These are phyloP conservation scores for Sporothrix phasma DNA, from an alignment of 2,329 filamentous ascomycete species.

Conservation along the genomic window DNA sequence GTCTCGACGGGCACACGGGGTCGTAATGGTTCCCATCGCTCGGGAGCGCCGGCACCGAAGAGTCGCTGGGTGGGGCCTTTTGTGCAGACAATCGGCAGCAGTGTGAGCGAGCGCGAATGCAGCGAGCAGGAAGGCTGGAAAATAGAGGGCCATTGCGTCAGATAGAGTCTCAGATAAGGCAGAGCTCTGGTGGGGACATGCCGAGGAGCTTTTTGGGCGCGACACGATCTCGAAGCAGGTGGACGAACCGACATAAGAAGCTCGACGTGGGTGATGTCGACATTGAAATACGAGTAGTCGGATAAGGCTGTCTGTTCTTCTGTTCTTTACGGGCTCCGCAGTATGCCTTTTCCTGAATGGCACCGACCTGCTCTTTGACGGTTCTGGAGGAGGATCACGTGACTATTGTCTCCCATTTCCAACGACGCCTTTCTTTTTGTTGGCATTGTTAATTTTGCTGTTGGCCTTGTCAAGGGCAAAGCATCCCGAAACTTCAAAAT, in stretches of 20 bases:
- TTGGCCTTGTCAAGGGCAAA: no score
- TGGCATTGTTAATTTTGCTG: no score
- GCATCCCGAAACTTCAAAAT: no score
- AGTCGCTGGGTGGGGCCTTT: background rate
- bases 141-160: background rate
- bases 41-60: background rate
- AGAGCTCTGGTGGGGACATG: background rate
- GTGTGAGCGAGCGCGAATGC: background rate
- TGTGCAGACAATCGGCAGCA: background rate
- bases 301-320: no score
- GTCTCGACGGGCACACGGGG: background rate
- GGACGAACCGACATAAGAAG: background rate
- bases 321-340: no score
- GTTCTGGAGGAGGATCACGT: no score
- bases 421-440: no score
- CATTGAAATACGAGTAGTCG: no score
- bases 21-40: background rate
- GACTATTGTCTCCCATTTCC: no score
- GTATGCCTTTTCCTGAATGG: no score
- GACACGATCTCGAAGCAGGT: background rate
- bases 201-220: background rate
- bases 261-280: background rate
- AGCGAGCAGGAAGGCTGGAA: background rate
- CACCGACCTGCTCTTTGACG: no score
- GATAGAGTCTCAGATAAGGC: conserved; percentile 1